Evolutionary conservation across 169 alveolate species (phyloP), one percentile per base, ranked within the genome.

Genomic region (Cryptosporidium sp.): DNA sequence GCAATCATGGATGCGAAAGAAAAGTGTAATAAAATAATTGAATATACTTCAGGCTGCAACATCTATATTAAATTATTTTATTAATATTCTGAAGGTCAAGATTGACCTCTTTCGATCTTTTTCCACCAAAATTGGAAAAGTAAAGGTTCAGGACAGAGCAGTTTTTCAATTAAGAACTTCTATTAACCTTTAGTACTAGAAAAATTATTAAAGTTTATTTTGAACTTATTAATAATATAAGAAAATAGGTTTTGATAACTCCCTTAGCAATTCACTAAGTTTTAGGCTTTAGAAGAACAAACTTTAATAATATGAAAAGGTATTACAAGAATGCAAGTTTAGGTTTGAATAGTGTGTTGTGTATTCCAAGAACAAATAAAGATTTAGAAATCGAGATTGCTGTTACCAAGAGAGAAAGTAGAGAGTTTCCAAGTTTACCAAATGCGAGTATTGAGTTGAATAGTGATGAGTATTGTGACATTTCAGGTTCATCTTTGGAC

Each of bases 351-450:
- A 59, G 33, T 18, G 58, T 73, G 12, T 35, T 73, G 52, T 37
- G 9, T 58, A 73, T 73, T 41, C 86, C 86, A 50, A 52, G 71
- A 58, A 37, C 68, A 26, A 26, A 55, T 39, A 48, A 16, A 37
- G 69, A 59, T n/a, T 45, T 35, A 5, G 86, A 73, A n/a, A 3
- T 50, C 4, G 86, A 73, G 21, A 37, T 43, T 12, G 58, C n/a
- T 8, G 31, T 31, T 10, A 73, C 86, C 51, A 73, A 73, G 55
- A 73, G 86, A 58, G 86, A 73, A 41, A 73, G 86, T 35, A 73
- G 37, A 35, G 86, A 73, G 50, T 73, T 73, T n/a, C 86, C 86
- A 26, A 73, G 86, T 21, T 37, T 73, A 23, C 31, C 51, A 4
- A 35, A 37, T 14, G 12, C 21, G 12, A 16, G 21, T 2, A 16